phyloP scores from a whole-genome alignment of 208 protist genomes.

The Angomonas deanei region DNA sequence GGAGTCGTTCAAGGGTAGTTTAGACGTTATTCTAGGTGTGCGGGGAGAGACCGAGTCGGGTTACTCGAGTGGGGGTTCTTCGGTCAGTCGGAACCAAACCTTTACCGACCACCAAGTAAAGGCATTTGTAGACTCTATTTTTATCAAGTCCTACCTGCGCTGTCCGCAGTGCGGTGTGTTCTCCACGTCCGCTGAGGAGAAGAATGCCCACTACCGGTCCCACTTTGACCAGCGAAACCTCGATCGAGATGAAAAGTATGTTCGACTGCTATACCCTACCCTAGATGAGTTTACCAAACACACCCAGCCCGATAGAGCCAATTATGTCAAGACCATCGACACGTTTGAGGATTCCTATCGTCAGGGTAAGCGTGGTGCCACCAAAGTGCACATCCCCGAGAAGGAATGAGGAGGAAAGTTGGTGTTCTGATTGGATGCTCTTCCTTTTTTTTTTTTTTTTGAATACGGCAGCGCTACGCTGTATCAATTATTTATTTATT shows the following conservation, averaged over 20 bases:
- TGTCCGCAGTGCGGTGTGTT: constrained; percentile 62
- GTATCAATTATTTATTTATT: neutral
- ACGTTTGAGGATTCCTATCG: constrained; percentile 44
- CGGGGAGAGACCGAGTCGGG: neutral
- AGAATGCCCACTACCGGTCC: constrained; percentile 66
- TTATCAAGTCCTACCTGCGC: constrained; percentile 17
- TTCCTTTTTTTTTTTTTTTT: too few relatives aligned
- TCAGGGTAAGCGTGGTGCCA: constrained; percentile 21
- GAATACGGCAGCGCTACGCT: neutral
- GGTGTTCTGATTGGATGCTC: neutral
- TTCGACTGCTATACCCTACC: constrained; percentile 62
- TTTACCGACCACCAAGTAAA: neutral
- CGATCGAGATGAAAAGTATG: constrained; percentile 52
- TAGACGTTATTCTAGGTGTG: constrained; percentile 19
- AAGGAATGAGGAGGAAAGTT: neutral
- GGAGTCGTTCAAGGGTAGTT: constrained; percentile 13
- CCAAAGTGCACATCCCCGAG: constrained; percentile 18
- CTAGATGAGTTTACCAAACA: constrained; percentile 45
- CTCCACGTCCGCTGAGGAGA: constrained; percentile 41
- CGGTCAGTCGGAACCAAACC: neutral
- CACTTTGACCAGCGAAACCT: constrained; percentile 71
- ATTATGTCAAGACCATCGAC: constrained; percentile 30
- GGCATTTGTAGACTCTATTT: constrained; percentile 59
- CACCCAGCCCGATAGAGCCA: constrained; percentile 23
- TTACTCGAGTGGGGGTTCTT: neutral